A percentile compares a stretch with the other conserved stretches of the same genome.
Evolutionary conservation across 1,139 yeast genomes (phyloP).

Genomic region (Suhomyces bolitotheri): DNA sequence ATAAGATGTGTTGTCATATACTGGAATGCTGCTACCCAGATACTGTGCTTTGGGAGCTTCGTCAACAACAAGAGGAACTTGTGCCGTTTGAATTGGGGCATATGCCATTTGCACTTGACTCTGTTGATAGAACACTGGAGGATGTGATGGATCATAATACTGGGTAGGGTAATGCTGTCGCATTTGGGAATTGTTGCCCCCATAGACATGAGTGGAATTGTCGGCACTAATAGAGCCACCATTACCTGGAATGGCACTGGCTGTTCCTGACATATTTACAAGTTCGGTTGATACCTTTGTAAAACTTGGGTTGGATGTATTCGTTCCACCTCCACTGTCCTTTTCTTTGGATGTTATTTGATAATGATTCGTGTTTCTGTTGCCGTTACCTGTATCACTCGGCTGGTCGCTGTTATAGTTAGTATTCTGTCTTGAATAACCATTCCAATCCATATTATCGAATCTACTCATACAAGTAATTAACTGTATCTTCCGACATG

Average conservation of each 20-base stretch:
- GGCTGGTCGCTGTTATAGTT: too few relatives aligned
- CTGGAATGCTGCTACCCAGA: conserved; percentile 1
- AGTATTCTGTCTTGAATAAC: too few relatives aligned
- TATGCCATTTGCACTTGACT: conserved; percentile 1
- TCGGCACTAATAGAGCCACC: conserved; percentile 1
- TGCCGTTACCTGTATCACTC: too few relatives aligned
- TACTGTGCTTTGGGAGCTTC: conserved; percentile 2
- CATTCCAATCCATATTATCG: too few relatives aligned
- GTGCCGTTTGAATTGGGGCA: background rate
- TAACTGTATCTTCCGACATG: too few relatives aligned
- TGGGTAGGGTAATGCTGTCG: conserved; percentile 10
- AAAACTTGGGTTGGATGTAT: too few relatives aligned
- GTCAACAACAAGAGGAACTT: background rate
- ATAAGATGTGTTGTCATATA: conserved; percentile 3
- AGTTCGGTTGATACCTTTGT: too few relatives aligned
- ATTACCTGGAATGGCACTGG: conserved; percentile 2
- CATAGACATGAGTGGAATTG: conserved; percentile 1
- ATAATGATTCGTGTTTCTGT: too few relatives aligned
- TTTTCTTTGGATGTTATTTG: too few relatives aligned
- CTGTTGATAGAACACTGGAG: conserved; percentile 4
- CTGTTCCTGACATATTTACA: conserved; percentile 2
- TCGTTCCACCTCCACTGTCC: too few relatives aligned
- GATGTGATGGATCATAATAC: conserved; percentile 4
- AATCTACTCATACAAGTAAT: too few relatives aligned
- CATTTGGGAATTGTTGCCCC: conserved; percentile 1